These are phyloP conservation scores for Fusarium kyushuense DNA, from an alignment of 2,329 filamentous ascomycete genomes.

Conservation along the genomic window DNA sequence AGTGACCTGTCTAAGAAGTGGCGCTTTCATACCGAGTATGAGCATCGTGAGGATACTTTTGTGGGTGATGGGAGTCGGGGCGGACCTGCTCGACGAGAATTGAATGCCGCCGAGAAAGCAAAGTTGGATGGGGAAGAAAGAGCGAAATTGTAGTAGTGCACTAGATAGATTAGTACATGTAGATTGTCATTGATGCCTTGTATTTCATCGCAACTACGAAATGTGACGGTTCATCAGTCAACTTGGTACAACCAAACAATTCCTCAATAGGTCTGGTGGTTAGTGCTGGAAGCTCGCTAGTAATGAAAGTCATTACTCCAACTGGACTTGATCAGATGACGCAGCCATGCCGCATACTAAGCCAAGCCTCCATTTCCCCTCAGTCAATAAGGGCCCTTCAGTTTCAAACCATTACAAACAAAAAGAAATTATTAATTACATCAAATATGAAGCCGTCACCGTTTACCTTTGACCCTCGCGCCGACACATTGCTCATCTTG, in stretches of 20 bases:
- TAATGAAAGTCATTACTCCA: slow-evolving; percentile 22
- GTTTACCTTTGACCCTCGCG: slow-evolving; percentile 27
- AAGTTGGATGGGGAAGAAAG: slow-evolving; percentile 6
- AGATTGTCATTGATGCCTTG: neutral
- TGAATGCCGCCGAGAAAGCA: slow-evolving; percentile 10
- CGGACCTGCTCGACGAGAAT: slow-evolving; percentile 26
- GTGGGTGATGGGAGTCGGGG: slow-evolving; percentile 38
- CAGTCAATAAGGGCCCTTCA: slow-evolving; percentile 5
- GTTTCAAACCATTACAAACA: slow-evolving; percentile 4
- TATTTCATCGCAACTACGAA: neutral
- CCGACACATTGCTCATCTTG: slow-evolving; percentile 24
- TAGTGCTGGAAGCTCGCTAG: slow-evolving; percentile 10
- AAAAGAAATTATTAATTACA: neutral
- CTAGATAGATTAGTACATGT: neutral
- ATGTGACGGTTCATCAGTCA: neutral
- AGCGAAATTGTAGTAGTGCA: neutral
- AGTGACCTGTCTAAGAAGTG: slow-evolving; percentile 28
- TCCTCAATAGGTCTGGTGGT: slow-evolving; percentile 22
- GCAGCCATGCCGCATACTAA: slow-evolving; percentile 26
- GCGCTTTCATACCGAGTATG: slow-evolving; percentile 31
- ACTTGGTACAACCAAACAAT: slow-evolving; percentile 3
- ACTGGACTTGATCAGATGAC: slow-evolving; percentile 31
- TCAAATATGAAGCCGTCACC: slow-evolving; percentile 21
- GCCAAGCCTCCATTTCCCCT: slow-evolving; percentile 23
- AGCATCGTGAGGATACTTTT: slow-evolving; percentile 25